A percentile compares a stretch with the other conserved stretches of the same genome.
Conservation (phyloP, 305 asterid genomes). For the Fraxinus latifolia region DNA sequence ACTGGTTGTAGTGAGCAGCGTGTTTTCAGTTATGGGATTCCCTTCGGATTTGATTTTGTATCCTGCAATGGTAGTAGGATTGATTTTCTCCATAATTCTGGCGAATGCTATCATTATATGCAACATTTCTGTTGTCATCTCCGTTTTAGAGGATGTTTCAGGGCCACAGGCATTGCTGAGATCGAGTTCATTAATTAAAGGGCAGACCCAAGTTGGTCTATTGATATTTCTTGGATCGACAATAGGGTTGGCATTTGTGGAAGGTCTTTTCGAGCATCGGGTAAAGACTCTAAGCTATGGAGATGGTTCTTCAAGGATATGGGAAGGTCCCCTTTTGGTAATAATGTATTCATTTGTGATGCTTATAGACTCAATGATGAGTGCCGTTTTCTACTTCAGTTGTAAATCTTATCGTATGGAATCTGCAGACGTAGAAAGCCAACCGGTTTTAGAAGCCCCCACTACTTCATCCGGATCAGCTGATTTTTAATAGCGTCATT, state of each 20-base stretch:
- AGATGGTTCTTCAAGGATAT: constrained; percentile 84
- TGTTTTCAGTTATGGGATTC: constrained; percentile 66
- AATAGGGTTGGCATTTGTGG: constrained; percentile 75
- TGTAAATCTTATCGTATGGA: constrained; percentile 79
- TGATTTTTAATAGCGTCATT: constrained; percentile 29
- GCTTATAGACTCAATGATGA: constrained; percentile 90
- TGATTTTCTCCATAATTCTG: constrained; percentile 61
- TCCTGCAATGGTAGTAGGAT: constrained; percentile 74
- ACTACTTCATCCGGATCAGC: constrained; percentile 41
- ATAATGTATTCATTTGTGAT: constrained; percentile 75
- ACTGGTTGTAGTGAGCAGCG: constrained; percentile 47
- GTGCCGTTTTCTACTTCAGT: constrained; percentile 85
- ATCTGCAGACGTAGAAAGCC: constrained; percentile 46
- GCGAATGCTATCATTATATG: constrained; percentile 78
- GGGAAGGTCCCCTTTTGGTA: constrained; percentile 97
- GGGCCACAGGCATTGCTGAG: constrained; percentile 76
- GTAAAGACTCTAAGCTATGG: constrained; percentile 83
- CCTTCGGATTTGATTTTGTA: constrained; percentile 67
- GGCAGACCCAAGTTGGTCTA: constrained; percentile 87
- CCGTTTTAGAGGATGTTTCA: constrained; percentile 79
- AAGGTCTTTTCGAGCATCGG: constrained; percentile 85
- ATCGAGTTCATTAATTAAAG: constrained; percentile 69
- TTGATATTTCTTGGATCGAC: constrained; percentile 90
- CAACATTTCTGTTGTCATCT: constrained; percentile 73
- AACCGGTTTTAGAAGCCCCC: constrained; percentile 59